phyloP scores from a whole-genome alignment of 768 basidiomycete genomes.

The Boletus vermiculosoides region DNA sequence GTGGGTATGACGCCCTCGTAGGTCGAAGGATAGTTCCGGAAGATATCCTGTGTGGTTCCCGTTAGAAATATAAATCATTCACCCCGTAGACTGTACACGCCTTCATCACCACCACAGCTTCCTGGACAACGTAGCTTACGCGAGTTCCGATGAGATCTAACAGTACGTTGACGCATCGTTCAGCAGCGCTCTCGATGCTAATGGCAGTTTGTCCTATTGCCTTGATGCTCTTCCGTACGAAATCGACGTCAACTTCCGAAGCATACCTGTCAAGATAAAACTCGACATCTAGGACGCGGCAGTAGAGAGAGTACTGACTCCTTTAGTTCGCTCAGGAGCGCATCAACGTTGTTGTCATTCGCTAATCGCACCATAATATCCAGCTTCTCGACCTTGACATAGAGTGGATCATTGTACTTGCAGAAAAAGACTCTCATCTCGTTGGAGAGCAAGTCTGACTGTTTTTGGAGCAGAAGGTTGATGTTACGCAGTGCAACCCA shows the following conservation, averaged over 20 bases:
- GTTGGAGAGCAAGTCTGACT: constrained; percentile 83
- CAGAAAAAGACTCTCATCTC: constrained; percentile 99
- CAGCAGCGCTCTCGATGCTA: constrained; percentile 90
- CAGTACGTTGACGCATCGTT: constrained; percentile 91
- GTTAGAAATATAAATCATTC: neutral
- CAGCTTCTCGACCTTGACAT: constrained; percentile 97
- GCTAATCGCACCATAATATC: constrained; percentile 98
- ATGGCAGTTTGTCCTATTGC: constrained; percentile 96
- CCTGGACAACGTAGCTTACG: constrained; percentile 97
- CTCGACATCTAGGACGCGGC: constrained; percentile 1
- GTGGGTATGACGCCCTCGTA: constrained; percentile 98
- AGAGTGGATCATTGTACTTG: constrained; percentile 99
- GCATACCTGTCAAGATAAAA: constrained; percentile 62
- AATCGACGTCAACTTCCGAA: constrained; percentile 97
- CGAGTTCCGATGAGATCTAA: constrained; percentile 90
- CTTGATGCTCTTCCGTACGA: constrained; percentile 91
- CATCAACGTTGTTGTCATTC: constrained; percentile 89
- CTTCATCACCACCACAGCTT: constrained; percentile 99
- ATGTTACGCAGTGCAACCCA: constrained; percentile 98
- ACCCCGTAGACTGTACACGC: constrained; percentile 38
- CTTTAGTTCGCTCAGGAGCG: constrained; percentile 90
- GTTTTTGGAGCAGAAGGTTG: constrained; percentile 93
- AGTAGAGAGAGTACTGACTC: constrained; percentile 58
- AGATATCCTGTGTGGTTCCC: constrained; percentile 72
- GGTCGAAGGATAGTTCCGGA: constrained; percentile 93